Evolutionary conservation across 257 asterid species (phyloP).

Genomic region (Lantana camara): DNA sequence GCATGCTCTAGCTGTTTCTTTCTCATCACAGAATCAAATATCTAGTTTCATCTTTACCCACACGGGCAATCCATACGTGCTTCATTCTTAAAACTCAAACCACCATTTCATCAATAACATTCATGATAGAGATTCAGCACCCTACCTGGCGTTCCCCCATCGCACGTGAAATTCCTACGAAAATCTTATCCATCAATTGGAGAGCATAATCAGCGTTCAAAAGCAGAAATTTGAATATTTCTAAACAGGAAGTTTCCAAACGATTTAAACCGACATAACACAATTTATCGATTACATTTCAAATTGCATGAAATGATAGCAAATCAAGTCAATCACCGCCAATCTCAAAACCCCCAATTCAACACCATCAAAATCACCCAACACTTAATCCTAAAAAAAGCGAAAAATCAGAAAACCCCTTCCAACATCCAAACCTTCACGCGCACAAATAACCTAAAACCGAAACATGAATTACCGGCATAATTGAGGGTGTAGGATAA

Average conservation of each 20-base stretch:
- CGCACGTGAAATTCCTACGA: neutral
- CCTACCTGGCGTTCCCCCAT: neutral
- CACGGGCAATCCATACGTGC: neutral
- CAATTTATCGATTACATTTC: neutral
- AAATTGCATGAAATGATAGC: neutral
- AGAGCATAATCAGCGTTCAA: neutral
- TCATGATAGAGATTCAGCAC: neutral
- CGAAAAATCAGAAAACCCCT: neutral
- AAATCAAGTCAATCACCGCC: neutral
- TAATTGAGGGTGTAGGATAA: slow-evolving; percentile 97
- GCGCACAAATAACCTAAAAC: neutral
- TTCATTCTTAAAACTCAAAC: neutral
- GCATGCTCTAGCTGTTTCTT: neutral
- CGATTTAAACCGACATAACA: neutral
- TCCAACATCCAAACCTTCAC: no score
- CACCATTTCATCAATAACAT: neutral
- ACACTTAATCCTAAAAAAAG: neutral
- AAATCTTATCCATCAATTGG: neutral
- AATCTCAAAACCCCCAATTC: neutral
- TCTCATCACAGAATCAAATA: neutral
- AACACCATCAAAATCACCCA: neutral
- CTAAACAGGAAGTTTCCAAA: neutral
- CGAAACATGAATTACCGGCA: slow-evolving; percentile 51
- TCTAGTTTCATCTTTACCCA: no score
- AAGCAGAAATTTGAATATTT: neutral